Evolutionary conservation across 2,329 filamentous ascomycete species (phyloP).

Genomic region (Curvularia eragrostidis): DNA sequence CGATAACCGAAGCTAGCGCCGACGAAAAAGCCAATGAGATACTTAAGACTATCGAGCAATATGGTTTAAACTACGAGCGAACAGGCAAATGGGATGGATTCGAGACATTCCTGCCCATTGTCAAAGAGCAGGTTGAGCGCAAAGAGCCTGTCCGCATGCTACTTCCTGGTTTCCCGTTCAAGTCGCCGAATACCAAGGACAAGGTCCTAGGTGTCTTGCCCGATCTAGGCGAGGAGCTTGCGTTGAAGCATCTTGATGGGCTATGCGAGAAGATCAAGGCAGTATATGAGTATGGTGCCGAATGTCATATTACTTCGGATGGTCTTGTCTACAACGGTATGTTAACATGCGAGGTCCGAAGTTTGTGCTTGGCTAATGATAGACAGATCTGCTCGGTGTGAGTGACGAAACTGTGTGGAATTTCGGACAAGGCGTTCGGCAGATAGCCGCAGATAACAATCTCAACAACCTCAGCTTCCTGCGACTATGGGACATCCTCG

Average conservation of each 20-base stretch:
- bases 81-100: constrained; percentile 35
- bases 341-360: neutral
- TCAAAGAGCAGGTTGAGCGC: constrained; percentile 27
- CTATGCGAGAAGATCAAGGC: constrained; percentile 51
- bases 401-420: constrained; percentile 53
- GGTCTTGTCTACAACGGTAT: constrained; percentile 53
- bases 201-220: constrained; percentile 62
- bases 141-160: constrained; percentile 34
- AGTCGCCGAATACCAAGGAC: constrained; percentile 62
- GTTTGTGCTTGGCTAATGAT: neutral
- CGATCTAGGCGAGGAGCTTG: constrained; percentile 54
- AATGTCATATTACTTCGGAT: constrained; percentile 54
- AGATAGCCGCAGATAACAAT: constrained; percentile 24
- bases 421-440: constrained; percentile 35
- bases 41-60: constrained; percentile 30
- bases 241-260: constrained; percentile 52
- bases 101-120: constrained; percentile 29
- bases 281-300: constrained; percentile 51
- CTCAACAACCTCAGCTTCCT: constrained; percentile 30
- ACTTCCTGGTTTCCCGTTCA: constrained; percentile 68
- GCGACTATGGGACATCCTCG: constrained; percentile 29
- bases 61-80: constrained; percentile 35
- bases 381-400: constrained; percentile 52
- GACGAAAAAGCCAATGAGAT: constrained; percentile 24
- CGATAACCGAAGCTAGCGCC: neutral